These are phyloP conservation scores for Pyrenochaeta sp. DNA, from an alignment of 2,329 filamentous ascomycete genomes.

Conservation along the genomic window DNA sequence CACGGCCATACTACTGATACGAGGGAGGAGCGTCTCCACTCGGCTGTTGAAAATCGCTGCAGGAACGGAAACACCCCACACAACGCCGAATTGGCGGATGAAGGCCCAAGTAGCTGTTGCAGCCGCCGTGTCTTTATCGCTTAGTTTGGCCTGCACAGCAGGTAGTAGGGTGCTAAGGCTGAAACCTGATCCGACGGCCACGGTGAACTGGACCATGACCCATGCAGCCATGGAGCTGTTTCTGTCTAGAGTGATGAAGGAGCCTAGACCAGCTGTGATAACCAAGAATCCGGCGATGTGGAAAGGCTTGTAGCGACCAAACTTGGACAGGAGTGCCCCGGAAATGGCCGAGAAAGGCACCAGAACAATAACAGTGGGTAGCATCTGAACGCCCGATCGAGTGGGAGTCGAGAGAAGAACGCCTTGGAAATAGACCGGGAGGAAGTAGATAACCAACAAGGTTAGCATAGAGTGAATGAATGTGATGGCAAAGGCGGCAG, in stretches of 20 bases:
- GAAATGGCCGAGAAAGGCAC: conserved; percentile 4
- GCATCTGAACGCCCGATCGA: conserved; percentile 45
- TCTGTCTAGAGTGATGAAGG: conserved; percentile 11
- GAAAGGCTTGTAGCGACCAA: conserved; percentile 29
- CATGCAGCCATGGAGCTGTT: conserved; percentile 11
- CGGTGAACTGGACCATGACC: conserved; percentile 13
- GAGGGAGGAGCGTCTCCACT: conserved; percentile 1
- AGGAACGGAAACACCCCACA: conserved; percentile 27
- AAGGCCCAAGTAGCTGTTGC: conserved; percentile 18
- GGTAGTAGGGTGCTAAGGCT: conserved; percentile 50
- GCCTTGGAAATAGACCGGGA: conserved; percentile 58
- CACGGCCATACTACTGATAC: conserved; percentile 7
- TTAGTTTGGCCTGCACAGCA: conserved; percentile 30
- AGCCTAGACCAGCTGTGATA: conserved; percentile 6
- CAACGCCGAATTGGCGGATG: conserved; percentile 17
- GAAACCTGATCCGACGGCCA: conserved; percentile 4
- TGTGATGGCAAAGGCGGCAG: conserved; percentile 42
- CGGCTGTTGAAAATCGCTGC: conserved; percentile 22
- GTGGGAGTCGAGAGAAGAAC: conserved; percentile 48
- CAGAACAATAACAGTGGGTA: conserved; percentile 30
- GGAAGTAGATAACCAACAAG: conserved; percentile 52
- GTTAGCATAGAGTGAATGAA: conserved; percentile 51
- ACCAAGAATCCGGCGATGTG: conserved; percentile 12
- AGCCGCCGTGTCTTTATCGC: conserved; percentile 15
- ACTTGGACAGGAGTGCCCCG: conserved; percentile 19